Evolutionary conservation across 495 filamentous ascomycete species (phyloP).

Genomic region (Immersiella caudata): DNA sequence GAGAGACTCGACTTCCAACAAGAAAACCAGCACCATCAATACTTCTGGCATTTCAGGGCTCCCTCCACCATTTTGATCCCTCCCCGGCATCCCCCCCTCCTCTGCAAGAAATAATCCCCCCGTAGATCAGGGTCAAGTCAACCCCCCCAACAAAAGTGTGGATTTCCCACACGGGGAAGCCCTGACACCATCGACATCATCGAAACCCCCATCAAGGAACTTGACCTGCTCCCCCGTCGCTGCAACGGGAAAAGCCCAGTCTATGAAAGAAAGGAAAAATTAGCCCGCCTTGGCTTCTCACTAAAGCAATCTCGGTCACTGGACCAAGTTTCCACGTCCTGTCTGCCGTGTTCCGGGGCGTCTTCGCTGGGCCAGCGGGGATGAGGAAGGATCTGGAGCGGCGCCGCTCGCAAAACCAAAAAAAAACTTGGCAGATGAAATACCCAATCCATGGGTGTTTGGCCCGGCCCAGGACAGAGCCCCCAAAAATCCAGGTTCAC

Average conservation of each 20-base stretch:
- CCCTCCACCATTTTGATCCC: background rate
- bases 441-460: background rate
- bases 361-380: too few relatives aligned
- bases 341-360: background rate
- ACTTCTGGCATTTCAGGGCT: background rate
- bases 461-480: too few relatives aligned
- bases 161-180: background rate
- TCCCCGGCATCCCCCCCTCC: background rate
- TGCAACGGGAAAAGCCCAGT: background rate
- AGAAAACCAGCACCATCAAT: background rate
- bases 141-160: background rate
- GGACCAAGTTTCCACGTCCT: background rate
- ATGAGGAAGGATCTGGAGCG: background rate
- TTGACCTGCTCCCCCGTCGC: background rate
- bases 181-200: background rate
- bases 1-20: background rate
- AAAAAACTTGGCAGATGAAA: constrained; percentile 18
- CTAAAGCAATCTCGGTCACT: background rate
- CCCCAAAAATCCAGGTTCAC: background rate
- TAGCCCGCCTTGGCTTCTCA: background rate
- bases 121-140: background rate
- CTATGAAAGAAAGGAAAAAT: too few relatives aligned
- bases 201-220: background rate
- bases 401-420: too few relatives aligned
- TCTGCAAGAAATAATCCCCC: background rate